phyloP scores from a whole-genome alignment of 768 basidiomycete species.

The Boletus insuetus region DNA sequence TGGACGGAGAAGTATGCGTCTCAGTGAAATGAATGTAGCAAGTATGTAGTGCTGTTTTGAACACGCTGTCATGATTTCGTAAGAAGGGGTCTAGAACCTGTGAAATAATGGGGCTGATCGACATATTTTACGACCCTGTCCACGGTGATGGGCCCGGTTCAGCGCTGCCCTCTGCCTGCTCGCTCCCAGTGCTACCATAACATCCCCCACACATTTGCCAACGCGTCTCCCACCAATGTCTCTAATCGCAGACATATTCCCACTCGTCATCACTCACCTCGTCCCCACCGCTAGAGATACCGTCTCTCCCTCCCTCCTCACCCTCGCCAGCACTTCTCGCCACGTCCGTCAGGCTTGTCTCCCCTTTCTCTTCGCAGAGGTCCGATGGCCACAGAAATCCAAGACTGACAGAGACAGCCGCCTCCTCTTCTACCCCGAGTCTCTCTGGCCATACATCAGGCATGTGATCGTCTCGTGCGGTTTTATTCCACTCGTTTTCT shows the following conservation, averaged over 20 bases:
- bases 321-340: slow-evolving; percentile 23
- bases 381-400: slow-evolving; percentile 32
- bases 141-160: not conserved
- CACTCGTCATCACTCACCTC: slow-evolving; percentile 32
- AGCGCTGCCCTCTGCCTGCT: slow-evolving; percentile 11
- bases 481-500: not conserved
- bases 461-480: not conserved
- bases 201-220: too few relatives aligned
- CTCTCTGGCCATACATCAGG: slow-evolving; percentile 32
- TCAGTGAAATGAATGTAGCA: slow-evolving; percentile 16
- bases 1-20: slow-evolving; percentile 91
- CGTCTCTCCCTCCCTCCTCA: slow-evolving; percentile 18
- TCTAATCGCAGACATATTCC: slow-evolving; percentile 34
- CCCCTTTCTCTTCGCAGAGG: slow-evolving; percentile 32
- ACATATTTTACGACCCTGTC: slow-evolving; percentile 17
- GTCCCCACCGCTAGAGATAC: not conserved
- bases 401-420: slow-evolving; percentile 22
- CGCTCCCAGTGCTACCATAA: not conserved
- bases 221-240: slow-evolving; percentile 18
- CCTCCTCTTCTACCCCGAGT: slow-evolving; percentile 31
- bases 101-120: too few relatives aligned
- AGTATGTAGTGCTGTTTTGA: not conserved
- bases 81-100: slow-evolving; percentile 19
- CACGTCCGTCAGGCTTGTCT: slow-evolving; percentile 30
- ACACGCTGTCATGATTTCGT: slow-evolving; percentile 12